Percentiles rank a stretch among this genome's conserved stretches.
Conservation (phyloP, 2,329 filamentous ascomycete species). For the Conoideocrella luteorostrata region DNA sequence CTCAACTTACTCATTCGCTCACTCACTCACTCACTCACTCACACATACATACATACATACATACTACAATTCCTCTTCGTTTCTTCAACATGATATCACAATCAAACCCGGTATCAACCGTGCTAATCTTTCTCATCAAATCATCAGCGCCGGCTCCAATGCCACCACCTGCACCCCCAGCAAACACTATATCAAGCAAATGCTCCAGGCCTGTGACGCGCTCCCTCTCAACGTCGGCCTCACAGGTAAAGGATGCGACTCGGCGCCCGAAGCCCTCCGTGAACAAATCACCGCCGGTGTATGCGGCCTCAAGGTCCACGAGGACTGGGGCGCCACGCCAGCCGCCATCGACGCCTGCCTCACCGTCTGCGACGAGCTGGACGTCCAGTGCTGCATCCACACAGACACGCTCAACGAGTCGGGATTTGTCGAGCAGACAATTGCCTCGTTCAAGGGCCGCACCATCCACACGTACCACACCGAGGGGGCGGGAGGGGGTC, state of each 20-base stretch:
- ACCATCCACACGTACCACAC: constrained; percentile 97
- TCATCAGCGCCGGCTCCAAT: constrained; percentile 67
- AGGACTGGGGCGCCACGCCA: constrained; percentile 92
- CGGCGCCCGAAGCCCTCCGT: constrained; percentile 59
- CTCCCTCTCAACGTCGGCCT: constrained; percentile 85
- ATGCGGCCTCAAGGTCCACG: constrained; percentile 87
- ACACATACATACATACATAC: too few species aligned
- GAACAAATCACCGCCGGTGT: constrained; percentile 80
- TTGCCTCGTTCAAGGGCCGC: constrained; percentile 75
- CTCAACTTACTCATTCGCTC: too few species aligned
- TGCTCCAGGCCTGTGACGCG: constrained; percentile 80
- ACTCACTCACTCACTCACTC: too few species aligned
- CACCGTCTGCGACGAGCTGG: constrained; percentile 78
- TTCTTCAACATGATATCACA: not conserved
- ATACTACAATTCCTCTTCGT: too few species aligned
- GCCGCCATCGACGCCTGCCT: constrained; percentile 87
- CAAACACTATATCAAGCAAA: constrained; percentile 73
- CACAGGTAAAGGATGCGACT: constrained; percentile 91
- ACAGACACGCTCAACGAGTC: constrained; percentile 96
- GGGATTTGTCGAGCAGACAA: constrained; percentile 90
- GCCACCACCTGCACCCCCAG: constrained; percentile 93
- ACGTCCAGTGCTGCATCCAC: constrained; percentile 90
- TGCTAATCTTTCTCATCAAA: not conserved
- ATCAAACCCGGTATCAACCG: too few species aligned
- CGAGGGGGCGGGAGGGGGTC: constrained; percentile 88